Percentiles rank a stretch among this genome's conserved stretches.
phyloP scores from a whole-genome alignment of 306 rosid genomes.

The Lathyrus sativus region DNA sequence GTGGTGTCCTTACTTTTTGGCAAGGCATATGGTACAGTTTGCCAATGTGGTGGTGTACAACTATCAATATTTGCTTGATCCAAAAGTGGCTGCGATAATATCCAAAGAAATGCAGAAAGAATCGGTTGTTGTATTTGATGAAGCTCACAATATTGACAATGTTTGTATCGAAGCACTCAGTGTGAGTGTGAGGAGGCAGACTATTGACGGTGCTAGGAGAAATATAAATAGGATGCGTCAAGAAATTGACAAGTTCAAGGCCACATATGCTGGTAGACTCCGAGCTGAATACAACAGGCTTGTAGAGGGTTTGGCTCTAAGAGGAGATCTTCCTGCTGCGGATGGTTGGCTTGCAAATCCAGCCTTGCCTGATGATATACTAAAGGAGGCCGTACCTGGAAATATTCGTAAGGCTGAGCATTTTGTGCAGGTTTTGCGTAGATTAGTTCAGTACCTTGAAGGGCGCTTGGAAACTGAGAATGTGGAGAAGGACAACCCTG shows the following conservation, averaged over 20 bases:
- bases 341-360: conserved; percentile 94
- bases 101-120: conserved; percentile 97
- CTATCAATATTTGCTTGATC: conserved; percentile 95
- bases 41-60: conserved; percentile 94
- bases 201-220: conserved; percentile 91
- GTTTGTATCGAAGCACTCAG: conserved; percentile 97
- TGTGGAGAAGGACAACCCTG: conserved; percentile 84
- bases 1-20: conserved; percentile 95
- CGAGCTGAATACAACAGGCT: conserved; percentile 92
- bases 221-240: conserved; percentile 82
- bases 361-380: conserved; percentile 89
- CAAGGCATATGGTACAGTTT: conserved; percentile 91
- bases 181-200: conserved; percentile 96
- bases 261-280: conserved; percentile 92
- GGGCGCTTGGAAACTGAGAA: conserved; percentile 90
- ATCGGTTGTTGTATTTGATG: conserved; percentile 93
- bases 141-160: conserved; percentile 93
- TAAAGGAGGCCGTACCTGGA: conserved; percentile 98
- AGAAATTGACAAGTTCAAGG: conserved; percentile 95
- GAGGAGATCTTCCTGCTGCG: conserved; percentile 82
- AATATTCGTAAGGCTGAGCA: conserved; percentile 92
- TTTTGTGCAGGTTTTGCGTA: conserved; percentile 77
- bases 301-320: conserved; percentile 89
- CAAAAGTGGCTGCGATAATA: conserved; percentile 86
- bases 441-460: conserved; percentile 89